Evolutionary conservation across 768 basidiomycete genomes (phyloP).

Genomic region (Kwoniella dejecticola): DNA sequence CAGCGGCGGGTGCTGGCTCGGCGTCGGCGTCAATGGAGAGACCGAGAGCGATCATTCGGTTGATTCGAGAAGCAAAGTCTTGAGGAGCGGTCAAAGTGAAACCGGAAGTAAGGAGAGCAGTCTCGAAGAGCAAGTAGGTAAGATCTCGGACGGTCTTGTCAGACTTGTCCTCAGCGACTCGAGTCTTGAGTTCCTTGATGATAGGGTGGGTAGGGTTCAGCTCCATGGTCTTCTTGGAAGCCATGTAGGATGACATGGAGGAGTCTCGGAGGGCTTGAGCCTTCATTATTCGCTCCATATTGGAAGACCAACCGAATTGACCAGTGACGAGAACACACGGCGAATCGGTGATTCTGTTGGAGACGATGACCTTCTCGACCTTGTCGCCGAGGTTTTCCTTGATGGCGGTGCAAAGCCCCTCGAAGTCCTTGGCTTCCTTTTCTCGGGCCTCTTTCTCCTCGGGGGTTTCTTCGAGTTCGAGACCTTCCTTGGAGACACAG

Average conservation of each 20-base stretch:
- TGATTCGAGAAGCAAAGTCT: conserved; percentile 92
- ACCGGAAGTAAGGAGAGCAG: conserved; percentile 71
- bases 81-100: conserved; percentile 95
- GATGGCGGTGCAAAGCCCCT: conserved; percentile 87
- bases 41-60: conserved; percentile 87
- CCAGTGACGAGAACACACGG: conserved; percentile 97
- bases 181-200: conserved; percentile 92
- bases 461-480: conserved; percentile 98
- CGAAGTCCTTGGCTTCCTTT: conserved; percentile 77
- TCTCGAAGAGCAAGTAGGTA: conserved; percentile 95
- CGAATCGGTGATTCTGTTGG: conserved; percentile 95
- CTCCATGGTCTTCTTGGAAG: conserved; percentile 96
- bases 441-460: conserved; percentile 93
- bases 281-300: conserved; percentile 99
- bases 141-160: conserved; percentile 98
- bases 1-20: conserved; percentile 60
- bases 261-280: conserved; percentile 70
- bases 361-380: conserved; percentile 98
- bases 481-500: conserved; percentile 97
- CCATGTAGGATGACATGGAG: conserved; percentile 90
- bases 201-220: conserved; percentile 89
- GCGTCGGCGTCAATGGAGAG: conserved; percentile 66
- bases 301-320: conserved; percentile 99
- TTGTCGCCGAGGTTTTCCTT: conserved; percentile 99
- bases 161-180: conserved; percentile 94